Percentiles rank a stretch among this genome's conserved stretches.
phyloP scores from a whole-genome alignment of 2,329 filamentous ascomycete species.

The Fusarium coffeatum region DNA sequence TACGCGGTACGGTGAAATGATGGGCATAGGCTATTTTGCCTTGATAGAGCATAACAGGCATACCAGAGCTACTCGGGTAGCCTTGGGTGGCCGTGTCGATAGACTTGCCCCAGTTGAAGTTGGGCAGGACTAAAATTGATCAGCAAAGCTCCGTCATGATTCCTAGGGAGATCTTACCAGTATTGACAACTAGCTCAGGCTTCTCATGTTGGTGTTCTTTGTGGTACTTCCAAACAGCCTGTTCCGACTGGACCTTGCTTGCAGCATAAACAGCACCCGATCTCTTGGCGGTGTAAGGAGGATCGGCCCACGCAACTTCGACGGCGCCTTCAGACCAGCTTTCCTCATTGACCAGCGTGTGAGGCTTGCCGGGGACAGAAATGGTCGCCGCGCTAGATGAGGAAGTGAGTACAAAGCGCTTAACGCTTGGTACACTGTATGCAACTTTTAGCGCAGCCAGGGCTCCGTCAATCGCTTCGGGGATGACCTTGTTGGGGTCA shows the following conservation, averaged over 20 bases:
- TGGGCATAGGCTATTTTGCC: slow-evolving; percentile 24
- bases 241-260: slow-evolving; percentile 54
- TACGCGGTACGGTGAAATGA: slow-evolving; percentile 3
- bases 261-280: slow-evolving; percentile 50
- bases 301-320: slow-evolving; percentile 52
- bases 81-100: slow-evolving; percentile 40
- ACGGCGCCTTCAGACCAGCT: slow-evolving; percentile 52
- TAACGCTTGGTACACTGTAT: slow-evolving; percentile 49
- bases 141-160: rapidly evolving
- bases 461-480: slow-evolving; percentile 47
- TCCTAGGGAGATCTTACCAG: neutral
- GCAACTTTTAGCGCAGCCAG: slow-evolving; percentile 52
- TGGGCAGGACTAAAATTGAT: slow-evolving; percentile 41
- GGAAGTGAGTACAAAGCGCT: slow-evolving; percentile 52
- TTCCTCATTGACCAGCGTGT: slow-evolving; percentile 17
- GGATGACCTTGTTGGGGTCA: slow-evolving; percentile 56
- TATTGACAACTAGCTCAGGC: slow-evolving; percentile 46
- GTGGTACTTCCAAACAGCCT: slow-evolving; percentile 53
- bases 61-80: slow-evolving; percentile 37
- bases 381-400: slow-evolving; percentile 20
- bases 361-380: neutral
- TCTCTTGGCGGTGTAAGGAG: slow-evolving; percentile 49
- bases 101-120: slow-evolving; percentile 44
- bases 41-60: slow-evolving; percentile 38
- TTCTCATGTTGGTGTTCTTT: slow-evolving; percentile 38